Evolutionary conservation across 2,329 filamentous ascomycete species (phyloP), one percentile per base, ranked within the genome.

Genomic region (Sphaceloma murrayae): DNA sequence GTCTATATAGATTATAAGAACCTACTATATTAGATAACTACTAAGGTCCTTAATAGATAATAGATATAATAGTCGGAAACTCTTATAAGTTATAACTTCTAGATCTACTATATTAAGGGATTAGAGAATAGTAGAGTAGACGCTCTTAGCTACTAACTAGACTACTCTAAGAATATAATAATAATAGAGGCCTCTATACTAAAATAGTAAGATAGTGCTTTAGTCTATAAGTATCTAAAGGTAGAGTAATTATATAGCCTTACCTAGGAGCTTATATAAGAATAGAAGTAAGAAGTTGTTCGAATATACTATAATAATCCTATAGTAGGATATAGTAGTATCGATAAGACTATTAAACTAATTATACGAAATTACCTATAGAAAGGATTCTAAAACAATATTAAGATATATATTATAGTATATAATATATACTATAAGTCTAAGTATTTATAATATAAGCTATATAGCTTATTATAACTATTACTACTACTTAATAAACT

Each of bases 1-100:
- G 31, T 48, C 16, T 45, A 30, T 29, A 39, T 22, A 27, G 33
- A 48, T 30, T 36, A 51, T 39, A 43, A 47, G 39, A 51, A 49
- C 31, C 45, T 51, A 13, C 17, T 30, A 32, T 27, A 40, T 10
- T 44, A 29, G 14, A 34, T 13, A 7, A 39, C 31, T 4, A 42
- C 30, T 6, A 22, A 39, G 21, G 19, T 32, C 6, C 40, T 51
- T 22, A 49, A 47, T 34, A 16, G 22, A 32, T 3, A 19, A 19
- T 17, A 51, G 19, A 33, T 19, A 8, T 2, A 26, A n/a, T 51
- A 47, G 47, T 48, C 36, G 10, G 32, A 46, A n/a, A 27, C 9
- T 6, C 34, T 50, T 29, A 21, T 16, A 10, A n/a, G 10, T 7
- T 50, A 46, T 34, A 18, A 50, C 30, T 50, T 44, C 26, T n/a